Evolutionary conservation across 192 early-diverging fungal species (phyloP).

Genomic region (Phlyctochytrium planicorne): DNA sequence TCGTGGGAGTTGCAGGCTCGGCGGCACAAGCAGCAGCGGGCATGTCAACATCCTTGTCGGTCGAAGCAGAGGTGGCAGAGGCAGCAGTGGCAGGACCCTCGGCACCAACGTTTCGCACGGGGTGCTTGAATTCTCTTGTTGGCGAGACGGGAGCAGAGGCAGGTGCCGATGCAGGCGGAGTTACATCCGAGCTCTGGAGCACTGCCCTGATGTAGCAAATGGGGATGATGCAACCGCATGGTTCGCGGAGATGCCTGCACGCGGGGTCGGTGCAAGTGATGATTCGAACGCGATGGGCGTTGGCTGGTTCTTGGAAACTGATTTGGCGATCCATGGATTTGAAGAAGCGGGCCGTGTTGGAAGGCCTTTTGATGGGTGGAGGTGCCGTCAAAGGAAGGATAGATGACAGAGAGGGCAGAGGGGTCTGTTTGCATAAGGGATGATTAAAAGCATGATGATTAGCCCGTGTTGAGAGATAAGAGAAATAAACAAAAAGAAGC

Average conservation of each 20-base stretch:
- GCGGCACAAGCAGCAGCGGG: neutral
- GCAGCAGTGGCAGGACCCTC: neutral
- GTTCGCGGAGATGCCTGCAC: neutral
- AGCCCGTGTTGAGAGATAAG: too few relatives aligned
- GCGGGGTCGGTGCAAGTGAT: neutral
- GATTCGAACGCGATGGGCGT: neutral
- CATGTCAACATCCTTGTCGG: neutral
- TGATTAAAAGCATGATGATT: too few relatives aligned
- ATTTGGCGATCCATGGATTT: too few relatives aligned
- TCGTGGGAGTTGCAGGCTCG: neutral
- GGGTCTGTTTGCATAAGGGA: too few relatives aligned
- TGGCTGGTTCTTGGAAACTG: too few relatives aligned
- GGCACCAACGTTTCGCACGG: neutral
- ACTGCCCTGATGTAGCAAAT: neutral
- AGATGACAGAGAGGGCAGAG: too few relatives aligned
- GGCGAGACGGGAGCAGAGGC: neutral
- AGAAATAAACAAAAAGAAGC: too few relatives aligned
- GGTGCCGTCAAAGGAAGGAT: too few relatives aligned
- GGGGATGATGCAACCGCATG: neutral
- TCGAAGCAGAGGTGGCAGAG: neutral
- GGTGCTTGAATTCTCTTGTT: neutral
- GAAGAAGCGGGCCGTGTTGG: too few relatives aligned
- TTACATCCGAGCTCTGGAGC: neutral
- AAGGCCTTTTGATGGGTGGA: too few relatives aligned
- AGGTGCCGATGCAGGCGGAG: neutral